A percentile compares a stretch with the other conserved stretches of the same genome.
Evolutionary conservation across 1,139 yeast species (phyloP).

Genomic region (Hyphopichia khmerensis): DNA sequence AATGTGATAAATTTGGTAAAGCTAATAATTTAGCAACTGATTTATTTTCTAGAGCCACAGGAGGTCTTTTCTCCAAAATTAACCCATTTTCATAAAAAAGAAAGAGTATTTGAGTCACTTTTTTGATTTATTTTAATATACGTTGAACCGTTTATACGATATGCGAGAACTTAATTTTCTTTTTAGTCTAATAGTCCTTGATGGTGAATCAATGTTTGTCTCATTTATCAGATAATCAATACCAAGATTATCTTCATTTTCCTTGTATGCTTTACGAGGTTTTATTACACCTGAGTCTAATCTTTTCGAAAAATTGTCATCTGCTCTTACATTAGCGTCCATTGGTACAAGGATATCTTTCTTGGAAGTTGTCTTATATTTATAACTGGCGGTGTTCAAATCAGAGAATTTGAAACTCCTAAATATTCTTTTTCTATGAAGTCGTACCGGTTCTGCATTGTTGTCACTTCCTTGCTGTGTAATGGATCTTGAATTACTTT

Average conservation of each 20-base stretch:
- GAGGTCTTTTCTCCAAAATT: conserved; percentile 46
- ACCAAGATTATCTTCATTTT: neutral
- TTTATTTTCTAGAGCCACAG: conserved; percentile 50
- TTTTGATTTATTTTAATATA: neutral
- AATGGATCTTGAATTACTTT: no score
- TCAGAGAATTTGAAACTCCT: no score
- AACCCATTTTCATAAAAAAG: conserved; percentile 39
- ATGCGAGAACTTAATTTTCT: neutral
- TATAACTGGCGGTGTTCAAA: neutral
- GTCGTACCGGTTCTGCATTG: no score
- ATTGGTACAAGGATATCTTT: neutral
- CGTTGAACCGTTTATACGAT: neutral
- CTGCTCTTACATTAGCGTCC: neutral
- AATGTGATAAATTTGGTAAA: conserved; percentile 86
- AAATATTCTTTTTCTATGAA: no score
- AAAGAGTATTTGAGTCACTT: neutral
- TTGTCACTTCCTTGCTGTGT: no score
- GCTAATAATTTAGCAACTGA: conserved; percentile 62
- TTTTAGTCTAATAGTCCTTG: neutral
- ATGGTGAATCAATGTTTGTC: neutral
- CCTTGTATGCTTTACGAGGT: neutral
- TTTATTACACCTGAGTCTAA: neutral
- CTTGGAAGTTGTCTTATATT: neutral
- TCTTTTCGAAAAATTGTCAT: neutral
- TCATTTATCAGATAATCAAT: neutral